Percentiles rank a stretch among this genome's conserved stretches.
Conservation (phyloP, 345 rosid genomes). For the Cardiospermum halicacabum region DNA sequence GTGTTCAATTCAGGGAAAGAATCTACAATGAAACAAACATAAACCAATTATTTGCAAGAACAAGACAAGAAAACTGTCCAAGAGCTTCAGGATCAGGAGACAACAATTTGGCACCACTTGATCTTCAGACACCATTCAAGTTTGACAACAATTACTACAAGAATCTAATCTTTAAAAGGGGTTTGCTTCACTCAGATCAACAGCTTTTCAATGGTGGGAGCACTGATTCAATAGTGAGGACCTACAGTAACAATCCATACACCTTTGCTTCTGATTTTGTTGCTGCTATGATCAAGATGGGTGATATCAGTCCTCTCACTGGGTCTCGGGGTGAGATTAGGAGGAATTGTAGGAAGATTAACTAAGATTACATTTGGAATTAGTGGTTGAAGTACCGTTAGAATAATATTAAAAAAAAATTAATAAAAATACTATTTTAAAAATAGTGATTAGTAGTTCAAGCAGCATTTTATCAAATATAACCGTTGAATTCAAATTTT, state of each 20-base stretch:
- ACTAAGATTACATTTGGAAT: too few species aligned
- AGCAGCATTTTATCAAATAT: too few species aligned
- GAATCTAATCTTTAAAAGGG: slow-evolving; percentile 30
- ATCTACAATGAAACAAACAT: slow-evolving; percentile 49
- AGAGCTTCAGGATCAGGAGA: slow-evolving; percentile 31
- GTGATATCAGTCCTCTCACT: slow-evolving; percentile 42
- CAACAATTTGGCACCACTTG: slow-evolving; percentile 34
- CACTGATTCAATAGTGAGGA: slow-evolving; percentile 40
- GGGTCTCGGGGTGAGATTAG: slow-evolving; percentile 50
- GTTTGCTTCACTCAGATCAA: slow-evolving; percentile 54
- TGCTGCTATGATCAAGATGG: slow-evolving; percentile 51
- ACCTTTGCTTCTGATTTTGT: slow-evolving; percentile 37
- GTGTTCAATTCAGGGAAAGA: slow-evolving; percentile 32
- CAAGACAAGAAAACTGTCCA: slow-evolving; percentile 33
- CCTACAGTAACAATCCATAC: slow-evolving; percentile 18
- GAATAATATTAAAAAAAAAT: too few species aligned
- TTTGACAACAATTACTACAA: slow-evolving; percentile 42
- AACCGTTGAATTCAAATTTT: too few species aligned
- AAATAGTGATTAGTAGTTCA: too few species aligned
- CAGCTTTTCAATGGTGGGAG: slow-evolving; percentile 39
- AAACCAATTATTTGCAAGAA: slow-evolving; percentile 35
- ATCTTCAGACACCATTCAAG: slow-evolving; percentile 25
- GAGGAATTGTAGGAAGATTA: slow-evolving; percentile 38
- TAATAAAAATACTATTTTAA: too few species aligned
- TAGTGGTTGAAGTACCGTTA: too few species aligned